Evolutionary conservation across 306 rosid species (phyloP), one percentile per base, ranked within the genome.

Genomic region (Lupinus albus): DNA sequence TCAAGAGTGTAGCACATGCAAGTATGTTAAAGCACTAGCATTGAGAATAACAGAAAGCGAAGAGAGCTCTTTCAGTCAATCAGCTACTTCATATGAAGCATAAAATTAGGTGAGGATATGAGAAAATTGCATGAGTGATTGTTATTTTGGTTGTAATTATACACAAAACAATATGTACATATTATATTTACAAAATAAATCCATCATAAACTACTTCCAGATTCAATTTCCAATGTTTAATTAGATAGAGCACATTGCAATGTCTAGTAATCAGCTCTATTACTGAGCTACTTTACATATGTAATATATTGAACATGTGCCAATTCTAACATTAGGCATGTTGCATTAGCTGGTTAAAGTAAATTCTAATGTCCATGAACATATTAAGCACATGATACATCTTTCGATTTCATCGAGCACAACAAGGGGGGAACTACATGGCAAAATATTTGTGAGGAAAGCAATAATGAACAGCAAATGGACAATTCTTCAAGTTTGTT

Each of bases 401-500:
- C 20, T 1, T 56, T 53, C 46, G 21, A 28, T 67, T 36, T 62
- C 15, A 11, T 51, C 45, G 14, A 54, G 35, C 45, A 73, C 65
- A 65, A 65, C n/a, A 15, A 4, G 32, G 18, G 42, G 10, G 25
- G 11, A 8, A 65, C 7, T 42, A 11, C 0, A 28, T 25, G 28
- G 17, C 38, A 54, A 55, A 53, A 15, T 36, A 21, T 8, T 39
- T 3, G 54, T 54, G 33, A 44, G 46, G 17, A 56, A 45, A 32
- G 72, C n/a, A 55, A 28, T 28, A 18, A 28, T 39, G 74, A 47
- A 67, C 56, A 48, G 33, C 7, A 57, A 54, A 47, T 51, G 59
- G 8, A 50, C 14, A 60, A 52, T 1, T 16, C 8, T 67, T 67
- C 16, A 67, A 25, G 68, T 51, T 16, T 76, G 58, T 39, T 20